phyloP scores from a whole-genome alignment of 305 asterid genomes.

The Fraxinus greggii region DNA sequence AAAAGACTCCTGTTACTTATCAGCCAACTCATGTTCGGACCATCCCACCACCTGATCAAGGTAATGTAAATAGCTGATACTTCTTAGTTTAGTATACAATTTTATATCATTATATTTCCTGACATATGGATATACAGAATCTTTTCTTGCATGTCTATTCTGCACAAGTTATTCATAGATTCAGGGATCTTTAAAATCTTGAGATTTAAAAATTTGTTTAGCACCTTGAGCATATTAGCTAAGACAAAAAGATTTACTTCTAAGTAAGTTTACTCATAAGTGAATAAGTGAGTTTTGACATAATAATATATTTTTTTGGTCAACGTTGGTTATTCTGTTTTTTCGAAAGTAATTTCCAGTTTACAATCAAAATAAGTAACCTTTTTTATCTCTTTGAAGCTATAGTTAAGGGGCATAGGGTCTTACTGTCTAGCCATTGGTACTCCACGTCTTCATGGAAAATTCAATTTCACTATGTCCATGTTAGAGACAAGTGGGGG shows the following conservation, averaged over 20 bases:
- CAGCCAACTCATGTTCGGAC: slow-evolving; percentile 76
- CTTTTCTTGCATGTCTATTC: background rate
- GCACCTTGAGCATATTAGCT: background rate
- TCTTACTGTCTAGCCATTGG: background rate
- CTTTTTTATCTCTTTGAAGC: background rate
- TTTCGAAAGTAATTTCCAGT: background rate
- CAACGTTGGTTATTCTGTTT: background rate
- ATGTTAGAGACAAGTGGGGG: background rate
- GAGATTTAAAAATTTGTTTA: background rate
- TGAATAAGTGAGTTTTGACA: background rate
- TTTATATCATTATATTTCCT: slow-evolving; percentile 3
- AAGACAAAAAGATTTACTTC: background rate
- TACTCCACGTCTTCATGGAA: background rate
- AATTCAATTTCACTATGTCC: background rate
- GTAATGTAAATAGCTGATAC: slow-evolving; percentile 30
- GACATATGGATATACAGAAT: background rate
- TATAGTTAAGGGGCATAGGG: background rate
- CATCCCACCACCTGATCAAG: slow-evolving; percentile 80
- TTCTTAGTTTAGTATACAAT: background rate
- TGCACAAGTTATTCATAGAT: slow-evolving; percentile 11
- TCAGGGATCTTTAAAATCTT: background rate
- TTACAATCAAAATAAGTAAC: background rate
- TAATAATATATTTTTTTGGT: background rate
- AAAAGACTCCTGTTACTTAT: slow-evolving; percentile 62
- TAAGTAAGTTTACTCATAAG: background rate